Evolutionary conservation across 345 rosid species (phyloP).

Genomic region (Salix udensis): DNA sequence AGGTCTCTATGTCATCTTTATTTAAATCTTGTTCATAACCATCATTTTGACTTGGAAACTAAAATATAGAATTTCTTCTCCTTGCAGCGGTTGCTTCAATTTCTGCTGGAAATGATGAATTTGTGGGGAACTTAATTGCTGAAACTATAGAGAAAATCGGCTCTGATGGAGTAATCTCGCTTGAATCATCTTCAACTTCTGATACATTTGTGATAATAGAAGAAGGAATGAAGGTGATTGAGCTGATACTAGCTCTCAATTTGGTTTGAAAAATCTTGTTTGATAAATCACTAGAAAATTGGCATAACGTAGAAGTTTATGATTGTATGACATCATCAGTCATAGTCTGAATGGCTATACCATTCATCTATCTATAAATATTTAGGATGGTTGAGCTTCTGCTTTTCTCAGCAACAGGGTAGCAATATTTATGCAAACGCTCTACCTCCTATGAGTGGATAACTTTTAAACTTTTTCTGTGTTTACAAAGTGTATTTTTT

Average conservation of each 20-base stretch:
- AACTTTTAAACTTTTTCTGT: neutral
- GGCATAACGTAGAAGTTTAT: neutral
- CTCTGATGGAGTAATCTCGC: constrained; percentile 73
- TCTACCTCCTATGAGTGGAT: too few species aligned
- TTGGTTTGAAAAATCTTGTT: neutral
- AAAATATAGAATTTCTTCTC: neutral
- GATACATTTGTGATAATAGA: constrained; percentile 68
- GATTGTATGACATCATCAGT: neutral
- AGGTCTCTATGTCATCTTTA: constrained; percentile 31
- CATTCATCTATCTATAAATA: too few species aligned
- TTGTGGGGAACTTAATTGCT: constrained; percentile 59
- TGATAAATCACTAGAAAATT: neutral
- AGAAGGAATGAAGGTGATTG: constrained; percentile 82
- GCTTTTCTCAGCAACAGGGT: too few species aligned
- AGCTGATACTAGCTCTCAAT: neutral
- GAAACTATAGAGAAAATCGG: constrained; percentile 76
- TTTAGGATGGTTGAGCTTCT: too few species aligned
- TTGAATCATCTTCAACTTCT: constrained; percentile 68
- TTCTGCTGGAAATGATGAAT: constrained; percentile 89
- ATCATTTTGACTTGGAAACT: neutral
- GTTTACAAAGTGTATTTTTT: neutral
- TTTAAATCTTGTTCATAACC: neutral
- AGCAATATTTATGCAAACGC: too few species aligned
- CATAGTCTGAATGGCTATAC: too few species aligned
- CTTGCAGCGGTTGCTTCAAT: constrained; percentile 83